A percentile compares a stretch with the other conserved stretches of the same genome.
These are phyloP conservation scores for Pythium utonaiense DNA, from an alignment of 352 stramenopile species.

Conservation along the genomic window DNA sequence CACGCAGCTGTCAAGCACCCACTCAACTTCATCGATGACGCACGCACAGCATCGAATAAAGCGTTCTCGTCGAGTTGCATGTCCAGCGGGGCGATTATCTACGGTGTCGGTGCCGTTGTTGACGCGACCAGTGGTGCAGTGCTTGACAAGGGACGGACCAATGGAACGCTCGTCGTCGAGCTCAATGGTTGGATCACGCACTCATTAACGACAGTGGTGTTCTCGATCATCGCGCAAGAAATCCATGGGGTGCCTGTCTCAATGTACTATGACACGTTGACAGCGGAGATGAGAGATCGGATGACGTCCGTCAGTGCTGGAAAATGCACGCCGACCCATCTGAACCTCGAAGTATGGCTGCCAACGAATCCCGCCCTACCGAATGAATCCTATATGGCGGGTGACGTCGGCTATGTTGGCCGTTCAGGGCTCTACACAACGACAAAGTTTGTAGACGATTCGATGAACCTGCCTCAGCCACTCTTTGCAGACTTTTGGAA, in stretches of 20 bases:
- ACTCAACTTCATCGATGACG: constrained; percentile 23
- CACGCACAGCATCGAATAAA: constrained; percentile 1
- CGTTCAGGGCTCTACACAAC: constrained; percentile 35
- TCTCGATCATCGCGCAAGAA: constrained; percentile 28
- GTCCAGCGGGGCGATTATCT: constrained; percentile 8
- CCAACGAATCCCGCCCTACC: constrained; percentile 5
- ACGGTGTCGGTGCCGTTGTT: constrained; percentile 15
- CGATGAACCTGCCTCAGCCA: constrained; percentile 12
- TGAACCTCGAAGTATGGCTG: constrained; percentile 18
- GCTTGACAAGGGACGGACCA: constrained; percentile 7
- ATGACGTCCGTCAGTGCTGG: constrained; percentile 29
- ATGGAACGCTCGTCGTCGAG: constrained; percentile 28
- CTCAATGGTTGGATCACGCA: constrained; percentile 26
- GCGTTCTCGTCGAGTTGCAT: constrained; percentile 15
- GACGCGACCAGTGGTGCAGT: constrained; percentile 19
- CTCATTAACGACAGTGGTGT: constrained; percentile 22
- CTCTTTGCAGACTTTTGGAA: constrained; percentile 37
- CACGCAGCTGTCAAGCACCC: constrained; percentile 20
- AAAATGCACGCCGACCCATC: constrained; percentile 30
- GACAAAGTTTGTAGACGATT: constrained; percentile 25
- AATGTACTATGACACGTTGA: not conserved
- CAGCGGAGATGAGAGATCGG: constrained; percentile 22
- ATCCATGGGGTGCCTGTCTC: constrained; percentile 11
- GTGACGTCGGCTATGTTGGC: constrained; percentile 27
- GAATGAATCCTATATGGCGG: constrained; percentile 25